Base-by-base conservation (phyloP, 208 protist species). In the Crithidia expoeki region DNA sequence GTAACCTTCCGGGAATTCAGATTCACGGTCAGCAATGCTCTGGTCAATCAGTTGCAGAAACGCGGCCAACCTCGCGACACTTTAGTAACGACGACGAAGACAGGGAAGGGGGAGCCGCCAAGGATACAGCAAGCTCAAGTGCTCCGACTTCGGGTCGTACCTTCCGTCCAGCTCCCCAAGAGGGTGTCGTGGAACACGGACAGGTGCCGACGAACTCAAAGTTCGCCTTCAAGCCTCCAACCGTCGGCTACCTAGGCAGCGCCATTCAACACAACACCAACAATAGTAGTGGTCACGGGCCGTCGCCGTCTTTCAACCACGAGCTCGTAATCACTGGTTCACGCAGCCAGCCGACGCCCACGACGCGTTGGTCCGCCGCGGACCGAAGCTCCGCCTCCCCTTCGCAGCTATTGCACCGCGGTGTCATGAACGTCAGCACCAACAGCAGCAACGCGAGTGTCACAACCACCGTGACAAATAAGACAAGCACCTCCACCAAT, bases 381-480 rank as follows among this genome's bases (percentile, higher is more conserved):
- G 61, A 67, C 23, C 61, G 47, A 4, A 67, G 42, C 47, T 28
- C n/a, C 1, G 30, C 59, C 19, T 28, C 44, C 23, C 27, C 59
- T 10, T 65, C 44, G 30, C 59, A 34, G 59, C 59, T 42, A 44
- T 32, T 42, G 27, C 44, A 56, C 33, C 61, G 61, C 44, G 34
- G 23, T 34, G 21, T 25, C 33, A 33, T 23, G 47, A 57, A 34
- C 21, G n/a, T 57, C 27, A 33, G 61, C 61, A 57, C 33, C 33
- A 40, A 23, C 61, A 57, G 61, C 61, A 67, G 23, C 49, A 66
- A 49, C 56, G 33, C 51, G 51, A 57, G 51, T 38, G 28, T 57
- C 12, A 38, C 21, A 34, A 38, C 51, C 28, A 38, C 51, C 2
- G 51, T 4, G 19, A 40, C 55, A n/a, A 44, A 25, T 1, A 58